phyloP scores from a whole-genome alignment of 371 early-diverging fungal species.

The Mucor piriformis region DNA sequence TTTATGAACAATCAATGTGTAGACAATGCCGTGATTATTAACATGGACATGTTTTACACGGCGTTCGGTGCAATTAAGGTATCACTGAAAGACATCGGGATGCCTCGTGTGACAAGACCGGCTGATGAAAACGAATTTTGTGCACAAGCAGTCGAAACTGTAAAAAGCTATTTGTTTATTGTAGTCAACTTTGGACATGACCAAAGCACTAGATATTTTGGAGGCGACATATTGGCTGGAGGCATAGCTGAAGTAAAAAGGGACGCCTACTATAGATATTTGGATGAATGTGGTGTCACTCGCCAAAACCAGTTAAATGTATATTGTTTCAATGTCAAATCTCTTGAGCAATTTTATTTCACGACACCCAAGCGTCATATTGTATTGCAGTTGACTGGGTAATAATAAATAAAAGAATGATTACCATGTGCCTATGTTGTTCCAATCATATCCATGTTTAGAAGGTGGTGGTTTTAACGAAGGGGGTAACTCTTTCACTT shows the following conservation, averaged over 20 bases:
- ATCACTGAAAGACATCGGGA: background rate
- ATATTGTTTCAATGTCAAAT: background rate
- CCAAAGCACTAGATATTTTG: background rate
- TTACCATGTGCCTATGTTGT: constrained; percentile 30
- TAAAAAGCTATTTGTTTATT: background rate
- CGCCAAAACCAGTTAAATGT: background rate
- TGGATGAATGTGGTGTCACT: background rate
- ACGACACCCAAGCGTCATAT: background rate
- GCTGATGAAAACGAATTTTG: background rate
- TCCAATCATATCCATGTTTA: constrained; percentile 36
- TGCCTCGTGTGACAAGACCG: background rate
- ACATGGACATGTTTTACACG: background rate
- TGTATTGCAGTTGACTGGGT: background rate
- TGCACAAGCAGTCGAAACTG: background rate
- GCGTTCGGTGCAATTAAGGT: background rate
- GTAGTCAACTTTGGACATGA: background rate
- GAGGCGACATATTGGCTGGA: background rate
- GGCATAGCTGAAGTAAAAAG: background rate
- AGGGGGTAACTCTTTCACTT: constrained; percentile 41
- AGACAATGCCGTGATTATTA: background rate
- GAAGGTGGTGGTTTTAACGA: constrained; percentile 45
- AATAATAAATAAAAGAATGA: background rate
- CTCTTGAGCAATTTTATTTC: background rate
- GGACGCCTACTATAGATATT: background rate
- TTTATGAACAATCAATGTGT: background rate